A percentile compares a stretch with the other conserved stretches of the same genome.
Conservation (phyloP, 768 basidiomycete genomes). For the Cyclocybe aegerita region DNA sequence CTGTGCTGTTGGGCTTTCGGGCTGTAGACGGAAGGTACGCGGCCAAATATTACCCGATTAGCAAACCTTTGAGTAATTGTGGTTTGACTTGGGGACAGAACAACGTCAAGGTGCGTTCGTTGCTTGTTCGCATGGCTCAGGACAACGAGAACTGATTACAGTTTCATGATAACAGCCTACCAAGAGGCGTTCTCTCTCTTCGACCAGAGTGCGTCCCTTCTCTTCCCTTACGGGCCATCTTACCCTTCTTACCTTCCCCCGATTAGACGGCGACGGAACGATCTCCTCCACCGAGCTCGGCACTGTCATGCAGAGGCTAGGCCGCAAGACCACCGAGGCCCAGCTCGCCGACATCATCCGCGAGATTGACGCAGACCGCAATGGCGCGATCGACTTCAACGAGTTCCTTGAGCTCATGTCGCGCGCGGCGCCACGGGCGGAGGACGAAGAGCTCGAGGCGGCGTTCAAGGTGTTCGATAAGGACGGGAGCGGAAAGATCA, state of each 20-base stretch:
- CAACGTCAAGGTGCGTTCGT: no score
- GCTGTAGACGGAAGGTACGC: no score
- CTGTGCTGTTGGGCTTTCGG: no score
- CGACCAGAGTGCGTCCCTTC: slow-evolving; percentile 71
- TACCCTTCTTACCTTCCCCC: background rate
- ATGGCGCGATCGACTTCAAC: slow-evolving; percentile 44
- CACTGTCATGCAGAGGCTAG: slow-evolving; percentile 46
- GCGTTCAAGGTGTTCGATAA: slow-evolving; percentile 98
- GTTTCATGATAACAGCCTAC: slow-evolving; percentile 61
- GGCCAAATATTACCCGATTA: no score
- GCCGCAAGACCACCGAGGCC: slow-evolving; percentile 41
- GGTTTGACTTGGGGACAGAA: no score
- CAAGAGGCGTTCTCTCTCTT: slow-evolving; percentile 98
- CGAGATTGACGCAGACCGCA: slow-evolving; percentile 41
- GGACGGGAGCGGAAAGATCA: slow-evolving; percentile 92
- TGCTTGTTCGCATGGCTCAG: background rate
- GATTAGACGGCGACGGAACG: slow-evolving; percentile 44
- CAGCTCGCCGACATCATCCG: slow-evolving; percentile 46
- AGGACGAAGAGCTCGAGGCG: slow-evolving; percentile 91
- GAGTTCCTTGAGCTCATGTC: slow-evolving; percentile 47
- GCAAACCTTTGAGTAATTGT: no score
- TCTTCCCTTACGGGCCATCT: slow-evolving; percentile 3
- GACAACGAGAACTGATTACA: background rate
- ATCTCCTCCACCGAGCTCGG: slow-evolving; percentile 47
- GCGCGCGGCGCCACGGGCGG: slow-evolving; percentile 53